phyloP scores from a whole-genome alignment of 2,329 filamentous ascomycete species.

The Harringtonia lauricola region DNA sequence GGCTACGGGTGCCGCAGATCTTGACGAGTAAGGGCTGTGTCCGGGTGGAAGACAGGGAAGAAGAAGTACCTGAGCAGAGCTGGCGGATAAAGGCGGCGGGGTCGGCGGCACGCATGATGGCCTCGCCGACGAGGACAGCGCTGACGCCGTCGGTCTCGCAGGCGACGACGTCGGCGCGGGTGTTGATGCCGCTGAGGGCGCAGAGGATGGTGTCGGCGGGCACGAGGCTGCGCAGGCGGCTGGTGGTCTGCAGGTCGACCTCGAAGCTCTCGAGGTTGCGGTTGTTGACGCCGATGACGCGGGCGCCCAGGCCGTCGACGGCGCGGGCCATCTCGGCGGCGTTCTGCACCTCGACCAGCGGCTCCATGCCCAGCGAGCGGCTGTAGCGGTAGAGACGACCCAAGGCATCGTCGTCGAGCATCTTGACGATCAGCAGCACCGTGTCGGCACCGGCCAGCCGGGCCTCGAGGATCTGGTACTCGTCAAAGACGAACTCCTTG shows the following conservation, averaged over 20 bases:
- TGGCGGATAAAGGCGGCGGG: slow-evolving; percentile 73
- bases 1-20: slow-evolving; percentile 83
- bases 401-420: slow-evolving; percentile 70
- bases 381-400: slow-evolving; percentile 81
- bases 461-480: slow-evolving; percentile 95
- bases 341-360: slow-evolving; percentile 92
- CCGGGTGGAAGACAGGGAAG: slow-evolving; percentile 13
- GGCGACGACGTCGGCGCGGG: slow-evolving; percentile 74
- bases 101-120: slow-evolving; percentile 84
- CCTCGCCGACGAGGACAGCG: slow-evolving; percentile 88
- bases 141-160: slow-evolving; percentile 86
- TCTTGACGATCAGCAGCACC: slow-evolving; percentile 93
- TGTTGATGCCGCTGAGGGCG: slow-evolving; percentile 88
- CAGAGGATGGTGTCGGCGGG: slow-evolving; percentile 80
- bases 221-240: slow-evolving; percentile 76
- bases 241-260: slow-evolving; percentile 87
- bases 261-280: slow-evolving; percentile 93
- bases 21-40: slow-evolving; percentile 61
- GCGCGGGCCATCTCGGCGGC: slow-evolving; percentile 86
- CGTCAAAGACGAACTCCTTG: slow-evolving; percentile 96
- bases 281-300: slow-evolving; percentile 96
- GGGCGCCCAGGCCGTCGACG: slow-evolving; percentile 69
- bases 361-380: slow-evolving; percentile 87
- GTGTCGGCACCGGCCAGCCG: slow-evolving; percentile 76
- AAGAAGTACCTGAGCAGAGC: slow-evolving; percentile 52